These are phyloP conservation scores for Haplosporangium sp. DNA, from an alignment of 371 early-diverging fungal genomes.

Conservation along the genomic window DNA sequence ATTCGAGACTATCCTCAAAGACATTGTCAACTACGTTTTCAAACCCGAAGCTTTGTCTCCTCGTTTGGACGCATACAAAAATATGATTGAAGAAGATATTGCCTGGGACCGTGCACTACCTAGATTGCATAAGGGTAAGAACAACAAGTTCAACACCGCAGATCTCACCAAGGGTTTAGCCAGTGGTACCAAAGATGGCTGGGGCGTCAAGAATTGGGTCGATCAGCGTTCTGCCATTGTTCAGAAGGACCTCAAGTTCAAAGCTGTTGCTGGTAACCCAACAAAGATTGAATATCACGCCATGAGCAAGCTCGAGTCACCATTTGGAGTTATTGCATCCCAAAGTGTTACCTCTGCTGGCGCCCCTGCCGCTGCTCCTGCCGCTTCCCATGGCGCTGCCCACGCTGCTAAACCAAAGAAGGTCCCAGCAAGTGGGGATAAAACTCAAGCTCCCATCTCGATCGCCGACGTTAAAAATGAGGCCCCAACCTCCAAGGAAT, in stretches of 20 bases:
- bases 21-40: conserved; percentile 64
- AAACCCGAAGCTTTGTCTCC: conserved; percentile 63
- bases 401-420: background rate
- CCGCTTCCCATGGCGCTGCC: background rate
- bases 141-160: conserved; percentile 22
- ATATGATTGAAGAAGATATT: conserved; percentile 66
- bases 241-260: conserved; percentile 40
- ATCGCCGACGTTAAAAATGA: background rate
- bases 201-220: conserved; percentile 39
- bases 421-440: background rate
- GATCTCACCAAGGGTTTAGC: conserved; percentile 31
- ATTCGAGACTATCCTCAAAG: conserved; percentile 65
- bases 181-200: conserved; percentile 23
- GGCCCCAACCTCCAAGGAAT: background rate
- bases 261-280: conserved; percentile 10
- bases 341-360: background rate
- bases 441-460: background rate
- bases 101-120: conserved; percentile 62
- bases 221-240: conserved; percentile 17
- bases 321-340: conserved; percentile 18
- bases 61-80: conserved; percentile 61
- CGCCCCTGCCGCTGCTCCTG: background rate
- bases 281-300: conserved; percentile 18
- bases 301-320: conserved; percentile 22
- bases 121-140: conserved; percentile 35